These are phyloP conservation scores for Lichtheimia ornata DNA, from an alignment of 371 early-diverging fungal genomes.

Conservation along the genomic window DNA sequence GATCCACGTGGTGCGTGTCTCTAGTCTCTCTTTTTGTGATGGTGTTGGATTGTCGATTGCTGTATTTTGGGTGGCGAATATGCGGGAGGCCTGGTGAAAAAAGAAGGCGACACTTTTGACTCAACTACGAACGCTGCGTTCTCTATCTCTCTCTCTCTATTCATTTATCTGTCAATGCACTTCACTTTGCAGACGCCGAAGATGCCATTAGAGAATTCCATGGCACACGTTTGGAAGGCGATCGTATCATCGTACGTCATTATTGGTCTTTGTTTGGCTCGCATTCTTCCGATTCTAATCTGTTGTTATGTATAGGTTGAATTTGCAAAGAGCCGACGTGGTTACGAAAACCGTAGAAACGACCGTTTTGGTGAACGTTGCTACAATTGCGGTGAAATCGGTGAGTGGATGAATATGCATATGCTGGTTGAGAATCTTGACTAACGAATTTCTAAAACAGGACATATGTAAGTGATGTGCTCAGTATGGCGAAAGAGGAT, in stretches of 20 bases:
- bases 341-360: background rate
- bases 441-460: slow-evolving; percentile 16
- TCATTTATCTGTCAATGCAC: slow-evolving; percentile 21
- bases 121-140: too few species aligned
- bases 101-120: too few species aligned
- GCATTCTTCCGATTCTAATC: background rate
- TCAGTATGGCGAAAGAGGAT: too few species aligned
- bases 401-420: slow-evolving; percentile 11
- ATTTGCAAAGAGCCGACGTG: slow-evolving; percentile 19
- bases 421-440: background rate
- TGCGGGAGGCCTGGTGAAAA: too few species aligned
- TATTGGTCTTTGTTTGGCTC: background rate
- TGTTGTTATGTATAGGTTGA: slow-evolving; percentile 11
- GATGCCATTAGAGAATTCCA: slow-evolving; percentile 73
- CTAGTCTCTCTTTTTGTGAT: background rate
- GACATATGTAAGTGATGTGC: slow-evolving; percentile 38
- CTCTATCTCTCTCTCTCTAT: too few species aligned
- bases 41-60: slow-evolving; percentile 1
- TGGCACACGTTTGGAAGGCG: slow-evolving; percentile 54
- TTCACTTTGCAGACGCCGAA: slow-evolving; percentile 68
- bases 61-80: too few species aligned
- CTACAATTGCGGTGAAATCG: slow-evolving; percentile 47
- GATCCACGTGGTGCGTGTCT: slow-evolving; percentile 15
- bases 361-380: slow-evolving; percentile 26
- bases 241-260: slow-evolving; percentile 31